Conservation (phyloP, 495 filamentous ascomycete species). For the Recurvomyces mirabilis region DNA sequence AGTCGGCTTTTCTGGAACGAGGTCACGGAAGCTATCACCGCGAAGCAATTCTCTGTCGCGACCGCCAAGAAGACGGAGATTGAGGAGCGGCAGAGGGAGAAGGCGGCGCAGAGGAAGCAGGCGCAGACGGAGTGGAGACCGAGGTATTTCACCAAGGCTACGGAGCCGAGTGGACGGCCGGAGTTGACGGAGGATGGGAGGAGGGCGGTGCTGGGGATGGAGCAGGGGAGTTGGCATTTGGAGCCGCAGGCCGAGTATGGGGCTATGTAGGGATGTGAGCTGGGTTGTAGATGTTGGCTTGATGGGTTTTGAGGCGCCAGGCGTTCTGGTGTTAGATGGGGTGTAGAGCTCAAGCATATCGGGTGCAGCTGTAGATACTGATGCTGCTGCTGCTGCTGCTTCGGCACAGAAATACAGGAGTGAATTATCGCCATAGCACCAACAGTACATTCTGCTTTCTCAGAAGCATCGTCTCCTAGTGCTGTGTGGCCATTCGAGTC, state of each 20-base stretch:
- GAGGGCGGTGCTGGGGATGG: constrained; percentile 56
- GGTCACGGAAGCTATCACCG: constrained; percentile 76
- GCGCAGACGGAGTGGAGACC: constrained; percentile 63
- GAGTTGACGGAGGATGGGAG: constrained; percentile 67
- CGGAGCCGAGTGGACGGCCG: constrained; percentile 65
- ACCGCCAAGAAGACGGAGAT: constrained; percentile 82
- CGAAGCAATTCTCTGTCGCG: constrained; percentile 72
- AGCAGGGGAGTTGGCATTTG: constrained; percentile 23
- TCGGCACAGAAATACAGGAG: no score
- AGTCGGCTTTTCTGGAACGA: constrained; percentile 77
- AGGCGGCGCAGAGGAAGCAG: constrained; percentile 63
- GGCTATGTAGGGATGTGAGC: constrained; percentile 10
- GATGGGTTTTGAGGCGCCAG: no score
- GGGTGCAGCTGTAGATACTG: no score
- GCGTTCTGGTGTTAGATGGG: no score
- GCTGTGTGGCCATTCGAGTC: no score
- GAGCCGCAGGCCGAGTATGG: constrained; percentile 17
- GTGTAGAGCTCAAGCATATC: no score
- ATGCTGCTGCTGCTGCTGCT: no score
- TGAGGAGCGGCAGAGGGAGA: constrained; percentile 78
- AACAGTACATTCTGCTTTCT: no score
- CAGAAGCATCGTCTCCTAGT: no score
- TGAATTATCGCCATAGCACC: no score
- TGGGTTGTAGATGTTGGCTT: no score
- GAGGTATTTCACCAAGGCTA: constrained; percentile 73